These are phyloP conservation scores for Oleoguttula mirabilis DNA, from an alignment of 495 filamentous ascomycete species.

Conservation along the genomic window DNA sequence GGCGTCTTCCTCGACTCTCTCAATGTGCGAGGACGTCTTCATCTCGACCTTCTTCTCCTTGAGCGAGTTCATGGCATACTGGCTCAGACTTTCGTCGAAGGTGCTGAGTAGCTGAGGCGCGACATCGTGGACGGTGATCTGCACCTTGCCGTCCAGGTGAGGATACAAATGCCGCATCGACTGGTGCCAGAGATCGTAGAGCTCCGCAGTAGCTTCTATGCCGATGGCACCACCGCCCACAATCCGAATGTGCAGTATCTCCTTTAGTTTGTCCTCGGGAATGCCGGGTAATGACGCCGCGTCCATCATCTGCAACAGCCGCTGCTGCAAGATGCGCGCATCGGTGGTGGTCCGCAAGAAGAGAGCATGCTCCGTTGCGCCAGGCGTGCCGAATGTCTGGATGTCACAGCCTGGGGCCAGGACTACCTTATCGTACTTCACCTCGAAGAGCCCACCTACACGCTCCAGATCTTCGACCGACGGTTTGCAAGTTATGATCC, in stretches of 20 bases:
- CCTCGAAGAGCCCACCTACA: background rate
- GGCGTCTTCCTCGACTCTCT: slow-evolving; percentile 21
- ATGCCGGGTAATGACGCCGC: slow-evolving; percentile 5
- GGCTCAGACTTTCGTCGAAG: slow-evolving; percentile 25
- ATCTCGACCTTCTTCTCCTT: slow-evolving; percentile 20
- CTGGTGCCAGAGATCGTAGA: slow-evolving; percentile 8
- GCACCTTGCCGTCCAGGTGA: slow-evolving; percentile 17
- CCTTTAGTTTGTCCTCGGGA: background rate
- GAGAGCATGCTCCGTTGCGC: slow-evolving; percentile 6
- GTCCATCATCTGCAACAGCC: slow-evolving; percentile 8
- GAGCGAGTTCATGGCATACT: slow-evolving; percentile 24
- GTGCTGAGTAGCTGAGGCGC: slow-evolving; percentile 23
- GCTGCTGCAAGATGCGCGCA: slow-evolving; percentile 4
- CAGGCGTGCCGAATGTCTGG: slow-evolving; percentile 10
- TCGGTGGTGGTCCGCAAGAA: slow-evolving; percentile 7
- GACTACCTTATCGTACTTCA: slow-evolving; percentile 7
- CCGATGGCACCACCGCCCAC: slow-evolving; percentile 13
- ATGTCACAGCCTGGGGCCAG: slow-evolving; percentile 9
- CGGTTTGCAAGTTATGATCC: slow-evolving; percentile 4
- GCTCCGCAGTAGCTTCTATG: slow-evolving; percentile 9
- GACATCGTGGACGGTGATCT: slow-evolving; percentile 27
- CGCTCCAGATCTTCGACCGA: background rate
- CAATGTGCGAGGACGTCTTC: slow-evolving; percentile 22
- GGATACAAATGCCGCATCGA: slow-evolving; percentile 21
- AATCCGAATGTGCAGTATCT: slow-evolving; percentile 8